These are phyloP conservation scores for Yamadazyma akitaensis DNA, from an alignment of 805 yeast species.

Conservation along the genomic window DNA sequence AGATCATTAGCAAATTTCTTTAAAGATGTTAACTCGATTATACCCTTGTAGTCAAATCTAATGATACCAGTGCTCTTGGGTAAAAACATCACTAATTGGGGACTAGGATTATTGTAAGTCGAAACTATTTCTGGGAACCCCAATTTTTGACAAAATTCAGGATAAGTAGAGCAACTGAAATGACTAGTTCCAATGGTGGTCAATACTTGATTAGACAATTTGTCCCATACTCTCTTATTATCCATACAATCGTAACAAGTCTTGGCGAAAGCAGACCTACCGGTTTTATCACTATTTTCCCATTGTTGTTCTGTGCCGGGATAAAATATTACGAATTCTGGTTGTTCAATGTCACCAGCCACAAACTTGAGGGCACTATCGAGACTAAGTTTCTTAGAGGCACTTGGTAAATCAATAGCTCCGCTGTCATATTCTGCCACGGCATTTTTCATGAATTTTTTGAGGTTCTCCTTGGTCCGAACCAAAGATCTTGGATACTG, in stretches of 20 bases:
- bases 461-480: conserved; percentile 48
- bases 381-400: conserved; percentile 37
- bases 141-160: conserved; percentile 49
- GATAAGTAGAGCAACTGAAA: conserved; percentile 54
- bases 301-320: conserved; percentile 50
- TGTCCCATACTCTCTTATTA: conserved; percentile 56
- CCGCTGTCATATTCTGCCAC: conserved; percentile 43
- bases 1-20: conserved; percentile 48
- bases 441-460: conserved; percentile 52
- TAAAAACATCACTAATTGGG: conserved; percentile 50
- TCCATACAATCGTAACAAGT: conserved; percentile 49
- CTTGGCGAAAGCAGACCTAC: conserved; percentile 33
- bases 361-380: conserved; percentile 46
- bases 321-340: conserved; percentile 63
- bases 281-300: conserved; percentile 25
- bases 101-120: conserved; percentile 19
- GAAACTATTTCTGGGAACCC: conserved; percentile 38
- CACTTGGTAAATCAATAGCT: conserved; percentile 35
- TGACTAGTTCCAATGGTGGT: conserved; percentile 46
- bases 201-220: conserved; percentile 47
- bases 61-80: conserved; percentile 48
- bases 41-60: conserved; percentile 44
- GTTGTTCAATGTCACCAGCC: conserved; percentile 47
- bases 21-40: conserved; percentile 27
- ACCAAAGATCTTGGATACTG: conserved; percentile 46